Evolutionary conservation across 768 basidiomycete genomes (phyloP).

Genomic region (Amanita pallidorosea): DNA sequence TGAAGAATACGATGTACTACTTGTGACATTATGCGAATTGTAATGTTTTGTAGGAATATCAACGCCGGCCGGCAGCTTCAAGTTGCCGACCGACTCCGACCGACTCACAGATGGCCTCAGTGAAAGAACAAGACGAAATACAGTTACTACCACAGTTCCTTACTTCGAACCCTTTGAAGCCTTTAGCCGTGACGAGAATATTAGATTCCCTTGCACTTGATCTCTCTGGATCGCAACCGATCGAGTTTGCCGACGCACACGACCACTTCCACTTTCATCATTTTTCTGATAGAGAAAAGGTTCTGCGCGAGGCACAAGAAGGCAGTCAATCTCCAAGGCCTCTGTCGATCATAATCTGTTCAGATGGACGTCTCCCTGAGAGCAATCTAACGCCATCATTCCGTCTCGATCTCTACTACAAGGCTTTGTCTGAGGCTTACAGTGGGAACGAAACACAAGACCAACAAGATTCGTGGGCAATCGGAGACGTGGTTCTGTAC

Average conservation of each 20-base stretch:
- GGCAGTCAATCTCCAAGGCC: constrained; percentile 14
- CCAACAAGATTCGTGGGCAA: constrained; percentile 29
- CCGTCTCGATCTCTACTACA: constrained; percentile 51
- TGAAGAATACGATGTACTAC: constrained; percentile 74
- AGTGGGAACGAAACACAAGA: constrained; percentile 14
- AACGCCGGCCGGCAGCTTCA: no score
- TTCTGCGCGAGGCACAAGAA: constrained; percentile 20
- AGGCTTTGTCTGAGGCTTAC: constrained; percentile 29
- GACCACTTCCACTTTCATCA: constrained; percentile 55
- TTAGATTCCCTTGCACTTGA: constrained; percentile 25
- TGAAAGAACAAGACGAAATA: no score
- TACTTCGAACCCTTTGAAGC: constrained; percentile 32
- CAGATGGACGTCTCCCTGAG: constrained; percentile 36
- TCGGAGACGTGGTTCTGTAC: constrained; percentile 77
- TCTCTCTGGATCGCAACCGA: constrained; percentile 16
- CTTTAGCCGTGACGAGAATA: constrained; percentile 27
- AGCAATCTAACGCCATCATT: constrained; percentile 61
- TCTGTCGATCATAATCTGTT: constrained; percentile 45
- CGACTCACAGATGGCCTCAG: no score
- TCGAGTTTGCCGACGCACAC: constrained; percentile 47
- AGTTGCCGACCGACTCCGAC: no score
- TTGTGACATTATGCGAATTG: constrained; percentile 15
- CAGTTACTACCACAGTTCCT: constrained; percentile 53
- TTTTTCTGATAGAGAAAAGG: constrained; percentile 18
- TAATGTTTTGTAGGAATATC: no score